These are phyloP conservation scores for Trypethelium eluteriae DNA, from an alignment of 495 filamentous ascomycete genomes.

Conservation along the genomic window DNA sequence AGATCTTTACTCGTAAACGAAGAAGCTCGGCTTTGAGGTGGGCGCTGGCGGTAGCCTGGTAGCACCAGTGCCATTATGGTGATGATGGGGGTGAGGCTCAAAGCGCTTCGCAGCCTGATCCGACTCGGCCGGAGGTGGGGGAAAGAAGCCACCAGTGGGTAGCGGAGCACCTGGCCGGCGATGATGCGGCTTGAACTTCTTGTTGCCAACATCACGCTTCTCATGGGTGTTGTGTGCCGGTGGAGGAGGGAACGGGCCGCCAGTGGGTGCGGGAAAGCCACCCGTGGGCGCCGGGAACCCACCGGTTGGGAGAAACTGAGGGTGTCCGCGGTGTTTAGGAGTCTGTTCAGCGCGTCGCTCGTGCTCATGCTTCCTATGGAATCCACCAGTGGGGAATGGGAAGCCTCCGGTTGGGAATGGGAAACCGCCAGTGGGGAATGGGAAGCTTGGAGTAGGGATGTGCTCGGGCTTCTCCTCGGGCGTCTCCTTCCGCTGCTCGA, in stretches of 20 bases:
- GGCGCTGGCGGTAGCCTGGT: background rate
- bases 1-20: conserved; percentile 9
- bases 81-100: background rate
- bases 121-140: background rate
- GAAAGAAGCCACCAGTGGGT: conserved; percentile 1
- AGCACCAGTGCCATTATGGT: background rate
- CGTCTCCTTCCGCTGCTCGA: background rate
- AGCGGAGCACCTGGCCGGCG: background rate
- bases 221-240: too few species aligned
- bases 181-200: background rate
- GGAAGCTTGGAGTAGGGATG: background rate
- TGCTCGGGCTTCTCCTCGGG: background rate
- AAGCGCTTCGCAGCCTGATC: background rate
- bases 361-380: background rate
- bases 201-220: too few species aligned
- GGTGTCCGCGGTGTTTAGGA: background rate
- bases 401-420: background rate
- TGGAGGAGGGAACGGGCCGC: too few species aligned
- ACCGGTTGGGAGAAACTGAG: background rate
- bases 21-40: background rate
- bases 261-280: too few species aligned
- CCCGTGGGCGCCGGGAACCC: background rate
- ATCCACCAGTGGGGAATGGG: background rate
- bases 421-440: background rate
- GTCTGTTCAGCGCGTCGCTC: background rate